Percentiles rank a stretch among this genome's conserved stretches.
Evolutionary conservation across 345 rosid genomes (phyloP).

Genomic region (Cardiospermum halicacabum): DNA sequence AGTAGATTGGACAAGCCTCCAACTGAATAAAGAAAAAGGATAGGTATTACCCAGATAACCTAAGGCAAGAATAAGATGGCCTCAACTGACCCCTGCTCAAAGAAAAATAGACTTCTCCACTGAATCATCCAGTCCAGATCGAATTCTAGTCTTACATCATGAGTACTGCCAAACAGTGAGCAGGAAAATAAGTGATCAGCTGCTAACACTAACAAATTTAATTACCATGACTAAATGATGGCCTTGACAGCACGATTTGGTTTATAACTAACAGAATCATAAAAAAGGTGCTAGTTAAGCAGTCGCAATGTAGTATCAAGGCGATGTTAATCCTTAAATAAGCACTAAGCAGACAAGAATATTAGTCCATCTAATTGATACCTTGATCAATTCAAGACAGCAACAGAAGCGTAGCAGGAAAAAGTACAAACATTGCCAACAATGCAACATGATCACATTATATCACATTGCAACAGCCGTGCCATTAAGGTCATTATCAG

Average conservation of each 20-base stretch:
- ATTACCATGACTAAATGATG: background rate
- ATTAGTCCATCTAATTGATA: background rate
- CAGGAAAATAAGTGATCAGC: background rate
- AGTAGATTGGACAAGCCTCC: background rate
- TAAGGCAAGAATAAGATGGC: background rate
- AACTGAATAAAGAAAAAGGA: background rate
- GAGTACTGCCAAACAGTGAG: constrained; percentile 4
- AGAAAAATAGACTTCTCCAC: background rate
- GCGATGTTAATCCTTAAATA: background rate
- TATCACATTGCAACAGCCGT: background rate
- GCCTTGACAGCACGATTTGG: background rate
- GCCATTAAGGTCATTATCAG: background rate
- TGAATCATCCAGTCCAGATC: background rate
- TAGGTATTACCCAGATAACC: background rate
- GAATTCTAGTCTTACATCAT: constrained; percentile 4
- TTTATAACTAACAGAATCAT: no score
- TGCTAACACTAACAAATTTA: background rate
- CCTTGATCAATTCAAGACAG: background rate
- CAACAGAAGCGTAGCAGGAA: background rate
- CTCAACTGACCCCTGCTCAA: constrained; percentile 3
- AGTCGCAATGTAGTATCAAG: background rate
- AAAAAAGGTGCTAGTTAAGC: background rate
- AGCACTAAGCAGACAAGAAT: background rate
- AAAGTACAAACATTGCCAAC: background rate
- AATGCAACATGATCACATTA: background rate